Base-by-base conservation (phyloP, 768 basidiomycete genomes). In the Phaeolepiota aurea region DNA sequence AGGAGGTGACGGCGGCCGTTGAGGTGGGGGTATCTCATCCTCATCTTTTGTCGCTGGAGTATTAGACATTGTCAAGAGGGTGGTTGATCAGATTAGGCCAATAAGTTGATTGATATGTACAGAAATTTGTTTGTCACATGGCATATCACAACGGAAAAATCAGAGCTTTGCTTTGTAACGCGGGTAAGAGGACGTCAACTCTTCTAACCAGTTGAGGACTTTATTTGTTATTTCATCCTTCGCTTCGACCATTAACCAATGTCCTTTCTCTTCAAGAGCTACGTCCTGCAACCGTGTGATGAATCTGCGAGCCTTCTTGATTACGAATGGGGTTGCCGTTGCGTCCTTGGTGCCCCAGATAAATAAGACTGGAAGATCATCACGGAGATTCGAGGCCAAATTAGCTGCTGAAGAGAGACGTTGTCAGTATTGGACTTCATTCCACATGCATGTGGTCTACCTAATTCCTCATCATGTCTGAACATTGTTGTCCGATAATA, bases 1-100 rank as follows among this genome's bases (percentile, higher is more conserved):
- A n/a, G 83, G 82, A 10, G 84, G 84, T 3, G 84, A 82, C 1
- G 80, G 80, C 14, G 77, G 80, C 13, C 74, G 68, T 51, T 81
- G 72, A 5, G 72, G 75, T 10, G 66, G 63, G 7, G 70, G 66
- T 34, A 74, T 56, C 36, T 79, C 77, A 7, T 81, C 79, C n/a
- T 64, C 63, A n/a, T 79, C 77, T 48, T 74, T 71, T 52, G 68
- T 70, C 34, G 43, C 28, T 25, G 38, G 38, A 28, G 38, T 40
- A 28, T 40, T n/a, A 15, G 38, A 40, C 38, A 40, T 40, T n/a
- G n/a, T n/a, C n/a, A n/a, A n/a, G n/a, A n/a, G n/a, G n/a, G n/a
- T n/a, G n/a, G n/a, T n/a, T n/a, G n/a, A n/a, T n/a, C n/a, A n/a
- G n/a, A n/a, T n/a, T n/a, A n/a, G n/a, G n/a, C n/a, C n/a, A n/a